Base-by-base conservation (phyloP, 441 rosid species). In the Lepidium campestre region DNA sequence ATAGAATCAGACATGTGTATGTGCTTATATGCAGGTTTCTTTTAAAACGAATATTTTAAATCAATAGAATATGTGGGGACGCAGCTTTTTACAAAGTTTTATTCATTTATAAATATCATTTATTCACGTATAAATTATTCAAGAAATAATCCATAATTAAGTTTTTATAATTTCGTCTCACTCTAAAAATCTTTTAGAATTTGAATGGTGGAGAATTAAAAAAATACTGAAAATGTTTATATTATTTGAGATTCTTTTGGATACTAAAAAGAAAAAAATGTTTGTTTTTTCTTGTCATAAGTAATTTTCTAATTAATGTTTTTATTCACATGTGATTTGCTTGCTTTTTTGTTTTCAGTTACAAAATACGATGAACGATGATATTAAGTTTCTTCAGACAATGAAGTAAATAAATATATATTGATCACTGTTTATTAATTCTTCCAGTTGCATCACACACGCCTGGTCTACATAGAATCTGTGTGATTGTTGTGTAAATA, bases 61-160 rank as follows among this genome's bases (percentile, higher is more conserved):
- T 72, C 53, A 27, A 35, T 20, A 45, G 70, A 71, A 75, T 73
- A 83, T 62, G 75, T 77, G 52, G 78, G 86, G 92, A 77, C 83
- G 81, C 91, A 69, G 69, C 23, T 74, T 77, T 66, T 73, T 60
- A 73, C 63, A 45, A 73, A 66, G 42, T 59, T 31, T 27, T 65
- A 39, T 47, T 32, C 32, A 22, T 63, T 19, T 31, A 27, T 65
- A 39, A 40, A 20, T 63, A 29, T 35, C 52, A 46, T 71, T 55
- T 71, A 71, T 27, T 64, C 34, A 29, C 34, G 34, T 10, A 7
- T 29, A 29, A 29, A 29, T 29, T 0, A 6, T 29, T 10, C 34
- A 29, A 29, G 0, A 29, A 29, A 29, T 29, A 27, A n/a, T n/a
- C n/a, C n/a, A n/a, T n/a, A n/a, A n/a, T n/a, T n/a, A n/a, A n/a